A percentile compares a stretch with the other conserved stretches of the same genome.
These are phyloP conservation scores for Uronychia binucleata DNA, from an alignment of 73 alveolate species.

Conservation along the genomic window DNA sequence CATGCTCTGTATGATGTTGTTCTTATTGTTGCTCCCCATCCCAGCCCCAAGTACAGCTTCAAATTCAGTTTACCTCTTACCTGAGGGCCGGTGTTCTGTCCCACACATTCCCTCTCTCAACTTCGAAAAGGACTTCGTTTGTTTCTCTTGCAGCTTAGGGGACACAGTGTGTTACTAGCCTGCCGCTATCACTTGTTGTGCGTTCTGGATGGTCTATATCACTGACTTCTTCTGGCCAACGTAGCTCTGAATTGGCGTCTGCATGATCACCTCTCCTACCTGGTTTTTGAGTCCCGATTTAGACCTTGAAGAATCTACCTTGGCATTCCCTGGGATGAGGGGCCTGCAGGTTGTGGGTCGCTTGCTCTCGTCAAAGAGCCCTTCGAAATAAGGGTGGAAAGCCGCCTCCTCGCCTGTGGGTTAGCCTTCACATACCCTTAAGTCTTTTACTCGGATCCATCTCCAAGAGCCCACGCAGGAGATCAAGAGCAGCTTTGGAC, in stretches of 20 bases:
- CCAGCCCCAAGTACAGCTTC: not conserved
- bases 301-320: not conserved
- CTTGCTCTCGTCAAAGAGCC: conserved; percentile 63
- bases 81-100: not conserved
- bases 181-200: not conserved
- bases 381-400: conserved; percentile 89
- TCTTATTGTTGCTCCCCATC: not conserved
- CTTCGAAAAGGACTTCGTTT: not conserved
- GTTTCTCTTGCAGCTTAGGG: not conserved
- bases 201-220: not conserved
- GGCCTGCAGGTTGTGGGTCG: not conserved
- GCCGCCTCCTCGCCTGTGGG: conserved; percentile 80
- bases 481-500: conserved; percentile 66
- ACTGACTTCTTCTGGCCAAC: not conserved
- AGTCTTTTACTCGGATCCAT: conserved; percentile 71
- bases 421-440: not conserved
- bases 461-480: conserved; percentile 67
- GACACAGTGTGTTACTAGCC: not conserved
- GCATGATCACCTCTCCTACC: not conserved
- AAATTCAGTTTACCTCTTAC: too few relatives aligned
- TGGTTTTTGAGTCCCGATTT: not conserved
- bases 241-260: not conserved
- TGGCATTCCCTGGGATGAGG: not conserved
- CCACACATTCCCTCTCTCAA: not conserved
- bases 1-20: not conserved